These are phyloP conservation scores for Aspergillus fumigatiaffinis DNA, from an alignment of 2,329 filamentous ascomycete species.

Conservation along the genomic window DNA sequence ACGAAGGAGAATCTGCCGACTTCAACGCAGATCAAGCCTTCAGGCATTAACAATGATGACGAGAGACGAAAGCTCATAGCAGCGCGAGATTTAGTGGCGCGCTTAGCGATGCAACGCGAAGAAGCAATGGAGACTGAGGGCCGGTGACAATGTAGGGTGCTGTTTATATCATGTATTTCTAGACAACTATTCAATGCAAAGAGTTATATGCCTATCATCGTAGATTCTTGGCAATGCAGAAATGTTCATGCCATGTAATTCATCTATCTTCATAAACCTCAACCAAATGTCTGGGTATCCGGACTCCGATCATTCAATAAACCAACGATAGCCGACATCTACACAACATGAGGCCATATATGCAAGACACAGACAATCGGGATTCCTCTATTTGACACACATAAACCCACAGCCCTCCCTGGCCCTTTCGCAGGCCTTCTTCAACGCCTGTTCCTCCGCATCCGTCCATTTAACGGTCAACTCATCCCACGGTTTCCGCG, in stretches of 20 bases:
- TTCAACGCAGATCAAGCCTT: background rate
- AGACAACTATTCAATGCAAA: background rate
- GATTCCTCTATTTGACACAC: conserved; percentile 47
- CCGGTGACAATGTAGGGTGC: conserved; percentile 10
- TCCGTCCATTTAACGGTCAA: conserved; percentile 63
- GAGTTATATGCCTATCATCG: background rate
- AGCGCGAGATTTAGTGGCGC: conserved; percentile 32
- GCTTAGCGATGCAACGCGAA: conserved; percentile 37
- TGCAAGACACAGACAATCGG: background rate
- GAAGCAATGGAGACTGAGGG: conserved; percentile 34
- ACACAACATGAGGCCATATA: background rate
- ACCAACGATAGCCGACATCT: background rate
- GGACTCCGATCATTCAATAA: background rate
- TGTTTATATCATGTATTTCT: background rate
- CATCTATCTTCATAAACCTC: background rate
- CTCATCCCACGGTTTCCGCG: conserved; percentile 59
- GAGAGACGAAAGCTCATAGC: conserved; percentile 32
- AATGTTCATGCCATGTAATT: background rate
- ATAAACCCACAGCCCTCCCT: conserved; percentile 58
- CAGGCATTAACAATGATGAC: conserved; percentile 9
- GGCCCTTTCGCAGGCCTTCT: conserved; percentile 53
- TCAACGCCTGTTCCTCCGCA: conserved; percentile 57
- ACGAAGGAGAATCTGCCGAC: conserved; percentile 12
- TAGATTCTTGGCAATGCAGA: background rate
- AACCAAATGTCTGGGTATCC: background rate